Conservation (phyloP, 2,329 filamentous ascomycete genomes). For the Apiospora aurea region DNA sequence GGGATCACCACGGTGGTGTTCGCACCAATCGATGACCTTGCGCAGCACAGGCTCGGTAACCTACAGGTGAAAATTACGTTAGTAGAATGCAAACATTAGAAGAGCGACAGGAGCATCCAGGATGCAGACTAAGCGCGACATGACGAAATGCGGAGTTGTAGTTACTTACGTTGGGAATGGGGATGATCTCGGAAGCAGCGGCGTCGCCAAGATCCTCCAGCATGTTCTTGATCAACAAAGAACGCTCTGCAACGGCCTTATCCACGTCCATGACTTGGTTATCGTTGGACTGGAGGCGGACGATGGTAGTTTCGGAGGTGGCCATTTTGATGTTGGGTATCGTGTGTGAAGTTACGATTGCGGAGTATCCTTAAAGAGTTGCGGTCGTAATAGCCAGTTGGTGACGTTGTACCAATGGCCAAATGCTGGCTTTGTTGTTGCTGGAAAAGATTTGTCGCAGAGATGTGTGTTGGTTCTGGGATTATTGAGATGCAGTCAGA, state of each 20-base stretch:
- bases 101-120: too few species aligned
- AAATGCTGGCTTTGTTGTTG: not conserved
- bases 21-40: constrained; percentile 98
- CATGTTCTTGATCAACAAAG: constrained; percentile 97
- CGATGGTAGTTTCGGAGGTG: constrained; percentile 30
- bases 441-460: not conserved
- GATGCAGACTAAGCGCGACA: not conserved
- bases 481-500: constrained; percentile 11
- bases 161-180: constrained; percentile 78
- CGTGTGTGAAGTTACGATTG: not conserved
- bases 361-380: not conserved
- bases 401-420: constrained; percentile 11
- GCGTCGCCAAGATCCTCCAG: constrained; percentile 87
- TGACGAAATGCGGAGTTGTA: constrained; percentile 28
- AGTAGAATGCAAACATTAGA: not conserved
- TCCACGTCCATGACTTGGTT: constrained; percentile 47
- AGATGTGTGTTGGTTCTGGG: not conserved
- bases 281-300: constrained; percentile 37
- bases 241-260: constrained; percentile 86
- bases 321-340: constrained; percentile 31
- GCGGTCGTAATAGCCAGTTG: not conserved
- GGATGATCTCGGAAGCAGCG: constrained; percentile 72
- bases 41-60: constrained; percentile 92
- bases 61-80: constrained; percentile 46
- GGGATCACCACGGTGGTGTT: constrained; percentile 91